These are phyloP conservation scores for Talaromyces sp. DNA, from an alignment of 2,329 filamentous ascomycete genomes.

Conservation along the genomic window DNA sequence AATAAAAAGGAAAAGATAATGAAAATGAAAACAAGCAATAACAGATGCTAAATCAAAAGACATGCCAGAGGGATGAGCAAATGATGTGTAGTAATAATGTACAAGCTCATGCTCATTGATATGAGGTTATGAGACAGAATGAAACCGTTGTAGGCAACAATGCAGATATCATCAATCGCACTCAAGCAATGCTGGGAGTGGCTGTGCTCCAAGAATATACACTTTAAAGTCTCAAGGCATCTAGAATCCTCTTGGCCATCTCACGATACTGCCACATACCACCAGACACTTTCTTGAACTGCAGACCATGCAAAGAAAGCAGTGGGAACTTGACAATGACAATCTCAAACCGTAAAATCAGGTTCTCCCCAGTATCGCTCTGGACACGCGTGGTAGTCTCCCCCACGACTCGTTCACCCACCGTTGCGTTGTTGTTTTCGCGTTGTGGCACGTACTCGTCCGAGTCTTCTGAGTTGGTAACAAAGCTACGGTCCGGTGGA, in stretches of 20 bases:
- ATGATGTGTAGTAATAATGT: background rate
- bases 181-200: background rate
- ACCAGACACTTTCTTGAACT: slow-evolving; percentile 94
- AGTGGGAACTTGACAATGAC: slow-evolving; percentile 96
- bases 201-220: background rate
- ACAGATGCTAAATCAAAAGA: background rate
- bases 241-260: slow-evolving; percentile 93
- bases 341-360: slow-evolving; percentile 88
- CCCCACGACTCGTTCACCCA: slow-evolving; percentile 61
- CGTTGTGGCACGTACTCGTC: slow-evolving; percentile 61
- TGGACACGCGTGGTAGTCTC: slow-evolving; percentile 92
- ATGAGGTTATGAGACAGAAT: background rate
- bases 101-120: background rate
- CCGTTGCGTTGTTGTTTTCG: slow-evolving; percentile 44
- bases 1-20: background rate
- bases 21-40: background rate
- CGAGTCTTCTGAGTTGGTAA: slow-evolving; percentile 81
- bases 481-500: slow-evolving; percentile 63
- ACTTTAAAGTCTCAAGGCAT: slow-evolving; percentile 70
- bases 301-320: slow-evolving; percentile 87
- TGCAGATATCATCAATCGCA: background rate
- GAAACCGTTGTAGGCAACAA: background rate
- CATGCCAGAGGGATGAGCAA: background rate
- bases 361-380: slow-evolving; percentile 77
- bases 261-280: slow-evolving; percentile 99